phyloP scores from a whole-genome alignment of 2,329 filamentous ascomycete species.

The Xylariales sp. region DNA sequence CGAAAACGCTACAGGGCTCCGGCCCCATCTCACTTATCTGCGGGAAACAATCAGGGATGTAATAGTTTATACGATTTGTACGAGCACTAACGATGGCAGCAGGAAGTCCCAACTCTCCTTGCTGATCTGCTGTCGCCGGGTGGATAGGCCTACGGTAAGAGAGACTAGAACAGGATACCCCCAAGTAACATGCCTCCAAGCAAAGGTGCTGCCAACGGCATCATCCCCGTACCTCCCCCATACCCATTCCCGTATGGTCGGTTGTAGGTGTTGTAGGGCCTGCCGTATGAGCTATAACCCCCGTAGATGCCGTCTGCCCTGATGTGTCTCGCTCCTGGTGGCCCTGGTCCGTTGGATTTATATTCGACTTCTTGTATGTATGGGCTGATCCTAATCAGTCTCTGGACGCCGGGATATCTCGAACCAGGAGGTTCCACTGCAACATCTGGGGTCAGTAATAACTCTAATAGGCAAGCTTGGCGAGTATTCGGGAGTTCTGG shows the following conservation, averaged over 20 bases:
- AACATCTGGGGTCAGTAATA: no score
- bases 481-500: no score
- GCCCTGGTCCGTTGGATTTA: conserved; percentile 25
- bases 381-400: conserved; percentile 15
- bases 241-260: conserved; percentile 37
- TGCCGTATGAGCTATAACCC: conserved; percentile 42
- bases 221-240: conserved; percentile 36
- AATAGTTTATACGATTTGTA: no score
- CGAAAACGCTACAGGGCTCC: no score
- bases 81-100: no score
- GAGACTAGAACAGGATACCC: conserved; percentile 28
- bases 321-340: conserved; percentile 40
- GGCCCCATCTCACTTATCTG: no score
- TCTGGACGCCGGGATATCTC: conserved; percentile 15
- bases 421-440: conserved; percentile 49
- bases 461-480: no score
- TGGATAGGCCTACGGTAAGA: no score
- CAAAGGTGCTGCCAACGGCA: conserved; percentile 41
- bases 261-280: conserved; percentile 43
- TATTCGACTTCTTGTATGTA: conserved; percentile 24
- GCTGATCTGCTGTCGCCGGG: no score
- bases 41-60: no score
- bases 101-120: no score
- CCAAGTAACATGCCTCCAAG: conserved; percentile 42
- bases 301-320: conserved; percentile 37